phyloP scores from a whole-genome alignment of 2,329 filamentous ascomycete species.

The Ophiostoma sp. region DNA sequence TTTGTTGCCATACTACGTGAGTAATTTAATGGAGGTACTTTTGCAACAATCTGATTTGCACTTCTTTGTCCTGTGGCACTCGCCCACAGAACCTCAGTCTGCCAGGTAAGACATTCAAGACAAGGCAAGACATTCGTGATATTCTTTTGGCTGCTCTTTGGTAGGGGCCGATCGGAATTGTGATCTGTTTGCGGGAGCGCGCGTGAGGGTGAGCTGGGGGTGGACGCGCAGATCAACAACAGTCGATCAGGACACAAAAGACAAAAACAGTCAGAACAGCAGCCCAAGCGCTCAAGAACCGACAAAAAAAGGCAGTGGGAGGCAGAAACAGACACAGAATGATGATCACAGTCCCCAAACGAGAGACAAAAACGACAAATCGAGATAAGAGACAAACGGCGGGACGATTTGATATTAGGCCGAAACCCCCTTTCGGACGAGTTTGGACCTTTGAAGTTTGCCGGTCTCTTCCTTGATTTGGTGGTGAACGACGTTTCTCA shows the following conservation, averaged over 20 bases:
- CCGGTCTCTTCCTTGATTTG: neutral
- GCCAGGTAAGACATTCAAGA: neutral
- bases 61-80: neutral
- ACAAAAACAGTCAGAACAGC: neutral
- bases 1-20: neutral
- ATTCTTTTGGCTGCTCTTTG: neutral
- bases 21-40: neutral
- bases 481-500: neutral
- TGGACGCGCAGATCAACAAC: slow-evolving; percentile 6
- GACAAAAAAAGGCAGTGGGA: neutral
- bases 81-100: too few relatives aligned
- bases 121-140: neutral
- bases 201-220: neutral
- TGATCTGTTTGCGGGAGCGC: slow-evolving; percentile 17
- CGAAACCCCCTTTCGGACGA: neutral
- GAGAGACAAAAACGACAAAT: neutral
- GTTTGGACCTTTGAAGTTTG: neutral
- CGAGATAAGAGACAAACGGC: neutral
- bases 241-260: neutral
- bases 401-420: slow-evolving; percentile 12
- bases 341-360: neutral
- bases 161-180: slow-evolving; percentile 7
- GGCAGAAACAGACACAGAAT: neutral
- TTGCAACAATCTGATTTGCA: neutral
- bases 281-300: neutral